phyloP scores from a whole-genome alignment of 805 yeast genomes.

The Metschnikowia colocasiae region DNA sequence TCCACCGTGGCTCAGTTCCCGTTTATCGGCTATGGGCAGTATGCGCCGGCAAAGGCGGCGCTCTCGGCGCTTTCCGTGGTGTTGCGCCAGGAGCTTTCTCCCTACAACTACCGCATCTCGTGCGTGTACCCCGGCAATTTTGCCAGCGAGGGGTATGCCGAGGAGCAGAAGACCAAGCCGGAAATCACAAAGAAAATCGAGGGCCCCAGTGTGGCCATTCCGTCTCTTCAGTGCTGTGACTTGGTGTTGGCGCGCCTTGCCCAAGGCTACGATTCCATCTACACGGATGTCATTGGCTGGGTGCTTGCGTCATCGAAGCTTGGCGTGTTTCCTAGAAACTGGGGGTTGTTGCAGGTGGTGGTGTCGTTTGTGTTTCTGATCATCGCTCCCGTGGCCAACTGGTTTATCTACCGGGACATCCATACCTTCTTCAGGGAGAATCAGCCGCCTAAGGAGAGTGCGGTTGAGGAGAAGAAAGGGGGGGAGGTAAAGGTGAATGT shows the following conservation, averaged over 20 bases:
- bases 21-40: constrained; percentile 86
- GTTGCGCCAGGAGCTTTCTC: constrained; percentile 75
- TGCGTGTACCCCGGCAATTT: constrained; percentile 88
- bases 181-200: constrained; percentile 76
- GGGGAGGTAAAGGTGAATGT: neutral
- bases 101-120: constrained; percentile 64
- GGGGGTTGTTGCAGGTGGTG: constrained; percentile 47
- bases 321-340: constrained; percentile 66
- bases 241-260: constrained; percentile 53
- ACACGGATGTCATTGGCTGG: constrained; percentile 87
- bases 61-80: constrained; percentile 69
- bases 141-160: constrained; percentile 77
- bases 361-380: constrained; percentile 35
- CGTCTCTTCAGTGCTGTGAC: constrained; percentile 63
- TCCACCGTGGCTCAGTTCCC: constrained; percentile 82
- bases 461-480: neutral
- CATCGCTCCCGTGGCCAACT: constrained; percentile 52
- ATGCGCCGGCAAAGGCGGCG: constrained; percentile 88
- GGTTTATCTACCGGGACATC: constrained; percentile 49
- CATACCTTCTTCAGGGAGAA: constrained; percentile 37
- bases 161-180: constrained; percentile 84
- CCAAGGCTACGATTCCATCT: constrained; percentile 66
- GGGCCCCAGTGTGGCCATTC: constrained; percentile 73
- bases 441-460: neutral
- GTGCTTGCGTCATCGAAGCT: constrained; percentile 60